Evolutionary conservation across 2,329 filamentous ascomycete genomes (phyloP).

Genomic region (Parastagonospora avenae): DNA sequence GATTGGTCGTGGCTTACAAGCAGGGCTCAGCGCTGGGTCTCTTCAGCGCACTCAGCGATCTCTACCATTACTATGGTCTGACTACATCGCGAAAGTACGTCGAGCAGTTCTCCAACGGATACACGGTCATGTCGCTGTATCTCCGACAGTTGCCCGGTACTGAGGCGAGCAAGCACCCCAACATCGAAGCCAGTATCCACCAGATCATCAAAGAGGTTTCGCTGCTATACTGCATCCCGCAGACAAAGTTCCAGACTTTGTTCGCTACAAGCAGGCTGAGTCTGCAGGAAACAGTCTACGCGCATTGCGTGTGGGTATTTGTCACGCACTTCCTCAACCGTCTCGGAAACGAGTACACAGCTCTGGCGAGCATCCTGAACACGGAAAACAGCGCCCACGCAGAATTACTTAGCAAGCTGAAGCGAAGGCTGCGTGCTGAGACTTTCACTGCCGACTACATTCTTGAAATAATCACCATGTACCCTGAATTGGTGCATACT

Average conservation of each 20-base stretch:
- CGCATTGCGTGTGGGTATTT: constrained; percentile 97
- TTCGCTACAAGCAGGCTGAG: constrained; percentile 87
- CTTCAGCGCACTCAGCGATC: constrained; percentile 91
- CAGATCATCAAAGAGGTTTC: constrained; percentile 99
- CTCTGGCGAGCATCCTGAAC: constrained; percentile 81
- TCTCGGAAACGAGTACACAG: constrained; percentile 87
- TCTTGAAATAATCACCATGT: constrained; percentile 90
- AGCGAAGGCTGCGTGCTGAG: constrained; percentile 91
- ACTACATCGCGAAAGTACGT: constrained; percentile 97
- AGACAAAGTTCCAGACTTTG: constrained; percentile 91
- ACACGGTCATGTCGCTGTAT: constrained; percentile 96
- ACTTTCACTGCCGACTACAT: constrained; percentile 99
- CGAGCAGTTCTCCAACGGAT: constrained; percentile 97
- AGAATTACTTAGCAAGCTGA: constrained; percentile 88
- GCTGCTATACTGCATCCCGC: constrained; percentile 94
- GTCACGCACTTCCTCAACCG: constrained; percentile 98
- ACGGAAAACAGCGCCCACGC: constrained; percentile 81
- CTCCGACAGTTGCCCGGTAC: constrained; percentile 69
- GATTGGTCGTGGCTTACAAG: constrained; percentile 92
- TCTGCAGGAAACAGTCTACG: constrained; percentile 95
- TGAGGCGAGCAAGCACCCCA: constrained; percentile 64
- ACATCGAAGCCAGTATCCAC: constrained; percentile 92
- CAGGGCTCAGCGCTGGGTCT: constrained; percentile 89
- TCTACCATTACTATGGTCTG: constrained; percentile 98
- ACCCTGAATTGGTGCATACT: constrained; percentile 83